Evolutionary conservation across 1,284 basidiomycete species (phyloP), one percentile per base, ranked within the genome.

Genomic region (Moesziomyces parantarcticus): DNA sequence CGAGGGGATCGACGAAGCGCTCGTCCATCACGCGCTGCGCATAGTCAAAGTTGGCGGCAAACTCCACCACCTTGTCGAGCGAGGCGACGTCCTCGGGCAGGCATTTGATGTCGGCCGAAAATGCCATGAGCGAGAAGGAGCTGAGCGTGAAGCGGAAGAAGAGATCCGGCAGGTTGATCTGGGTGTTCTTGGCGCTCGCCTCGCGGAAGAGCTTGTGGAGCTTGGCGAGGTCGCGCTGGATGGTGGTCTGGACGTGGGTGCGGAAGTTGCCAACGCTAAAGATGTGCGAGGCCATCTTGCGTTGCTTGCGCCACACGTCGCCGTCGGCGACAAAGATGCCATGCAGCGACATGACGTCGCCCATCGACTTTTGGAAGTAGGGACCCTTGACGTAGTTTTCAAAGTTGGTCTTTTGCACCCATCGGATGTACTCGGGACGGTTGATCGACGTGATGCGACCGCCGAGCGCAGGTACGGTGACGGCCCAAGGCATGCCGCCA

Each of bases 1-100:
- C 68, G 13, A 67, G 23, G 40, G 78, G 81, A 43, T 54, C 73
- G 34, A 70, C 55, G 21, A 80, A 75, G 29, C 63, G 55, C 41
- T 60, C 55, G 50, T 83, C 74, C 64, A 83, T 77, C 5, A 82
- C 62, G 6, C 61, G 56, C 51, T 84, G 83, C 1, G 72, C 78
- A 46, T 73, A 78, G 64, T 84, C 83, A 49, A 84, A 84, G 29
- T 80, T 80, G 10, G 59, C 57, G 0, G 82, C 79, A 26, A 84
- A 84, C 3, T 73, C 66, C 11, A 83, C 79, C 14, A 72, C 67
- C n/a, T 52, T 60, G n/a, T 76, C 63, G 23, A 79, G 64, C 14
- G 65, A 73, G 14, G 55, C 65, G 5, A 54, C 79, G 43, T 59
- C 48, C n/a, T 48, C 50, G 29, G 66, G 56, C 22, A 79, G 58